Evolutionary conservation across 768 basidiomycete genomes (phyloP).

Genomic region (Auriculariales sp.): DNA sequence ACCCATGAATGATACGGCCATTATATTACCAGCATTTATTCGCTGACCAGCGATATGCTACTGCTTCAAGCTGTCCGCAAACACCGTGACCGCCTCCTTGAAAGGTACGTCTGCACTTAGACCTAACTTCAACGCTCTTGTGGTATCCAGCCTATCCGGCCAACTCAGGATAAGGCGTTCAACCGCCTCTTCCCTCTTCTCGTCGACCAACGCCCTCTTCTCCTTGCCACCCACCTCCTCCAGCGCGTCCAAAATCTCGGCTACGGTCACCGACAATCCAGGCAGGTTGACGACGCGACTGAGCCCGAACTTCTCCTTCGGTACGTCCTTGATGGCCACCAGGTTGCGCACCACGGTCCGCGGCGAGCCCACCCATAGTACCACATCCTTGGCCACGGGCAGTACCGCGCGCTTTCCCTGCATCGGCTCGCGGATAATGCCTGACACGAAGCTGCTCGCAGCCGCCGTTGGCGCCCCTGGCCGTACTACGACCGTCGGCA

Average conservation of each 20-base stretch:
- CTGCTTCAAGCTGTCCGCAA: no score
- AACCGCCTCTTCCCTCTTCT: constrained; percentile 28
- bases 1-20: no score
- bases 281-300: constrained; percentile 43
- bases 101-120: constrained; percentile 29
- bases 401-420: constrained; percentile 33
- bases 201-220: constrained; percentile 30
- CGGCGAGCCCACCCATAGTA: constrained; percentile 36
- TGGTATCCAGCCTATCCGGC: constrained; percentile 31
- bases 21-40: no score
- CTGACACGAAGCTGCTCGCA: constrained; percentile 42
- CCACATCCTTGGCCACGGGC: constrained; percentile 36
- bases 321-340: constrained; percentile 30
- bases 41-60: no score
- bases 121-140: constrained; percentile 28
- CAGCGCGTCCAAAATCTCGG: constrained; percentile 39
- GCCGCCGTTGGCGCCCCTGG: constrained; percentile 40
- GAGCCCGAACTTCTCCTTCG: constrained; percentile 27
- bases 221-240: constrained; percentile 35
- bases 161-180: constrained; percentile 32
- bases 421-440: constrained; percentile 46
- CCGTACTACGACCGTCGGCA: constrained; percentile 45
- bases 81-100: no score
- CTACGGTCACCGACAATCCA: constrained; percentile 41
- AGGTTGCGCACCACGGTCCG: constrained; percentile 40